Percentiles rank a stretch among this genome's conserved stretches.
Conservation (phyloP, 768 basidiomycete species). For the Boletales sp. region DNA sequence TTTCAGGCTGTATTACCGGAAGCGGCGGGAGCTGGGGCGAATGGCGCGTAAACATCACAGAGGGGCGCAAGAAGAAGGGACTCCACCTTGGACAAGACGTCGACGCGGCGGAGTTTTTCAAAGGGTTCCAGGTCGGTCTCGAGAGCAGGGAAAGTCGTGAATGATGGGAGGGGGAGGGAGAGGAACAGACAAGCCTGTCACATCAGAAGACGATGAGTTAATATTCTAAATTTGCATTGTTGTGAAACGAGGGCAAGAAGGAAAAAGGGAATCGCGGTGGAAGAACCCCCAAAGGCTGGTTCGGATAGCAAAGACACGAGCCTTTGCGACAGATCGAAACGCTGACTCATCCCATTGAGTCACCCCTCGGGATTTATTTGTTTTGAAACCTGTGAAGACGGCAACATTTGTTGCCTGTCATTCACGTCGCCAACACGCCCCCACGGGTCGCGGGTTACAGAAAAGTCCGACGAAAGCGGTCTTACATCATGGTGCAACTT, state of each 20-base stretch:
- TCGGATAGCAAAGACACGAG: too few relatives aligned
- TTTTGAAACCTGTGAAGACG: too few relatives aligned
- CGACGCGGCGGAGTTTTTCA: slow-evolving; percentile 49
- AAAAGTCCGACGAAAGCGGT: neutral
- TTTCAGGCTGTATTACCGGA: slow-evolving; percentile 21
- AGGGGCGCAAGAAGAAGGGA: neutral
- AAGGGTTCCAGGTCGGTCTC: slow-evolving; percentile 63
- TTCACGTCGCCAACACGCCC: too few relatives aligned
- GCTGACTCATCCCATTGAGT: slow-evolving; percentile 13
- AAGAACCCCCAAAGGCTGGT: neutral
- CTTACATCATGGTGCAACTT: slow-evolving; percentile 60
- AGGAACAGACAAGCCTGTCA: slow-evolving; percentile 55
- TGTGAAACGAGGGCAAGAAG: too few relatives aligned
- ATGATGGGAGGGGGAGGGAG: slow-evolving; percentile 42
- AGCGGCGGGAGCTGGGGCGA: slow-evolving; percentile 16
- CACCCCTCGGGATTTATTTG: too few relatives aligned
- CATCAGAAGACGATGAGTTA: slow-evolving; percentile 10
- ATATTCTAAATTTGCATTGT: slow-evolving; percentile 11
- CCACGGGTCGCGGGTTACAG: too few relatives aligned
- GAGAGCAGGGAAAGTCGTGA: slow-evolving; percentile 54
- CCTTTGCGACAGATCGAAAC: neutral
- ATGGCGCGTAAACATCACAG: neutral
- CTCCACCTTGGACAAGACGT: slow-evolving; percentile 27
- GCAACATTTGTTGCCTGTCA: too few relatives aligned
- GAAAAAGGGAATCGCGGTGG: neutral